phyloP scores from a whole-genome alignment of 257 asterid genomes.

The Agastache rugosa region DNA sequence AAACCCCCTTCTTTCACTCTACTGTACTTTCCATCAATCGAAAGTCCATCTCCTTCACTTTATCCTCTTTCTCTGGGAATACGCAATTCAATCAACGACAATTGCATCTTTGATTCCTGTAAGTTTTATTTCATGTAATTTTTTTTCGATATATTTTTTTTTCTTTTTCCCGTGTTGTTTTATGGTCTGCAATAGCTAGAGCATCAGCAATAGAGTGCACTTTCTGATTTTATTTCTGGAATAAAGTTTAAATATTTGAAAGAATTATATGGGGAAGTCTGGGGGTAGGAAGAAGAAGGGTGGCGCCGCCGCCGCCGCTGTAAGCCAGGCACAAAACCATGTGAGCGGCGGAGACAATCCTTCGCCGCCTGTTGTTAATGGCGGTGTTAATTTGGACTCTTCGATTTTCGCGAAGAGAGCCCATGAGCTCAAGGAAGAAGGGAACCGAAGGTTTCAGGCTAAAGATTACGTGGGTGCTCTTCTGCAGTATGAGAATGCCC shows the following conservation, averaged over 20 bases:
- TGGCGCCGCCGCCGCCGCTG: slow-evolving; percentile 47
- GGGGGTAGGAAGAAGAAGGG: slow-evolving; percentile 86
- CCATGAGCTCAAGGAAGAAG: slow-evolving; percentile 94
- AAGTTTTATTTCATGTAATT: slow-evolving; percentile 35
- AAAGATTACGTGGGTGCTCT: slow-evolving; percentile 85
- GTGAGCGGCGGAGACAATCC: slow-evolving; percentile 42
- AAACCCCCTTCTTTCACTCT: slow-evolving; percentile 26
- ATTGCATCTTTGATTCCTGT: slow-evolving; percentile 33
- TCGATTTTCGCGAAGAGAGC: slow-evolving; percentile 76
- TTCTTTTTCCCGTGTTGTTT: neutral
- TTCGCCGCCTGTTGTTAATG: slow-evolving; percentile 61
- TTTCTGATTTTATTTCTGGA: neutral
- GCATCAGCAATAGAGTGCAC: neutral
- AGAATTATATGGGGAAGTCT: slow-evolving; percentile 79
- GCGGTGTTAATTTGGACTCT: slow-evolving; percentile 62
- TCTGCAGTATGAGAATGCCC: slow-evolving; percentile 77
- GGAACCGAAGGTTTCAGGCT: slow-evolving; percentile 80
- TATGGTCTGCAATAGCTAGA: slow-evolving; percentile 5
- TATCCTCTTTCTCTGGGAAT: slow-evolving; percentile 30
- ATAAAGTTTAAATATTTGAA: slow-evolving; percentile 43
- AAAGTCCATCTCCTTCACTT: slow-evolving; percentile 21
- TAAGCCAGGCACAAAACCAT: slow-evolving; percentile 45
- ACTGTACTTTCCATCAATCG: neutral
- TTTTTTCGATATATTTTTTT: neutral
- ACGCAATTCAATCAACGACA: slow-evolving; percentile 28